Evolutionary conservation across 1,284 basidiomycete genomes (phyloP).

Genomic region (Heliocybe sulcata): DNA sequence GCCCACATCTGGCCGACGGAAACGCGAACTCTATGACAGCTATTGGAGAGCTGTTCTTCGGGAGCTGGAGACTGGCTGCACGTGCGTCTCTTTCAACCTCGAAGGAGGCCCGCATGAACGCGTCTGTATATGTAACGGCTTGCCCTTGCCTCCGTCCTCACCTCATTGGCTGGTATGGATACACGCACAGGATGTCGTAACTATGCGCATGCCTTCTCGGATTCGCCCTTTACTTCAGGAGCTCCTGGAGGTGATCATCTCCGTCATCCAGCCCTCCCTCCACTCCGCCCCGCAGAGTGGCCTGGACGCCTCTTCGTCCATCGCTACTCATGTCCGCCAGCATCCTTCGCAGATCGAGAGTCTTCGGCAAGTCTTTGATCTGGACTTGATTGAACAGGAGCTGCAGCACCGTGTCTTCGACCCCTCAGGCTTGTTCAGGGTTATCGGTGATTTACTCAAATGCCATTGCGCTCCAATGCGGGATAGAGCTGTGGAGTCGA

Average conservation of each 20-base stretch:
- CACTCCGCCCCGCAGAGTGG: constrained; percentile 19
- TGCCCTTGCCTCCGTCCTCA: constrained; percentile 29
- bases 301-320: constrained; percentile 18
- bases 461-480: constrained; percentile 92
- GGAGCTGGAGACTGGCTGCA: constrained; percentile 79
- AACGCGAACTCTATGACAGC: constrained; percentile 68
- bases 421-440: constrained; percentile 71
- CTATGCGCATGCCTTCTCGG: constrained; percentile 67
- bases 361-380: constrained; percentile 61
- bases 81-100: constrained; percentile 73
- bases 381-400: constrained; percentile 75
- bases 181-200: constrained; percentile 35
- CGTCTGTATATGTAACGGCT: constrained; percentile 40
- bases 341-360: constrained; percentile 50
- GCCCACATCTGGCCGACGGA: constrained; percentile 62
- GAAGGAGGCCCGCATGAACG: constrained; percentile 46
- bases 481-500: constrained; percentile 76
- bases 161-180: constrained; percentile 37
- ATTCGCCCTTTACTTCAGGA: constrained; percentile 70
- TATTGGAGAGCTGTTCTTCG: constrained; percentile 82
- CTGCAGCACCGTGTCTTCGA: constrained; percentile 76
- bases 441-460: constrained; percentile 80
- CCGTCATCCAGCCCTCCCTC: constrained; percentile 68
- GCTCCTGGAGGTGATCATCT: constrained; percentile 76
- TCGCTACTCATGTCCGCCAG: constrained; percentile 47